These are phyloP conservation scores for Polytrichum formosum DNA, from an alignment of 225 moss, liverwort and hornwort genomes.

Conservation along the genomic window DNA sequence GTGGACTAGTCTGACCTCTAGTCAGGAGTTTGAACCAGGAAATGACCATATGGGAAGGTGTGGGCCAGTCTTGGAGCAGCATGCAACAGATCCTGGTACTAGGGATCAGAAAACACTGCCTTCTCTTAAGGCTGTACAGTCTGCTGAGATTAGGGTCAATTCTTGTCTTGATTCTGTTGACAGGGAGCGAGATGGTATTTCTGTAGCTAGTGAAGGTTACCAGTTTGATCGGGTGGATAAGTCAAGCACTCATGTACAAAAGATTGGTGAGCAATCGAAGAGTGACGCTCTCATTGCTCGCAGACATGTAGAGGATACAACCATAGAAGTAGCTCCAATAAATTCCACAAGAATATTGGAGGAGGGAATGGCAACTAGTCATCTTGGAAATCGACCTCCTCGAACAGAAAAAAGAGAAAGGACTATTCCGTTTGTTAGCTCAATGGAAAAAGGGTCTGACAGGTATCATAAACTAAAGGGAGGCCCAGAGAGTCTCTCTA, in stretches of 20 bases:
- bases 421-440: not conserved
- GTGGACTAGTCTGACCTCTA: conserved; percentile 24
- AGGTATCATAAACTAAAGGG: conserved; percentile 18
- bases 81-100: conserved; percentile 18
- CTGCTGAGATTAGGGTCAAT: conserved; percentile 11
- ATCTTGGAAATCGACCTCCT: conserved; percentile 10
- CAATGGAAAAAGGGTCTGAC: conserved; percentile 19
- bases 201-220: conserved; percentile 6
- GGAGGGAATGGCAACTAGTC: conserved; percentile 12
- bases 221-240: not conserved
- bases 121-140: conserved; percentile 17
- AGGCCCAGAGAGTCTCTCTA: conserved; percentile 1
- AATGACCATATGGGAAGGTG: conserved; percentile 19
- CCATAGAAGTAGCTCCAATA: conserved; percentile 7
- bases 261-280: conserved; percentile 16
- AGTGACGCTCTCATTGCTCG: conserved; percentile 2
- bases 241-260: conserved; percentile 12
- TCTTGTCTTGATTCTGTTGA: conserved; percentile 17
- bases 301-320: conserved; percentile 7
- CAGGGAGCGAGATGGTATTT: conserved; percentile 8
- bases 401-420: conserved; percentile 28
- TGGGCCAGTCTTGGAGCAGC: conserved; percentile 18
- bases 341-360: conserved; percentile 9
- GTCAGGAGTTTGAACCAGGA: conserved; percentile 19
- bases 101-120: conserved; percentile 15